phyloP scores from a whole-genome alignment of 1,284 basidiomycete species.

The Sporisorium graminicola region DNA sequence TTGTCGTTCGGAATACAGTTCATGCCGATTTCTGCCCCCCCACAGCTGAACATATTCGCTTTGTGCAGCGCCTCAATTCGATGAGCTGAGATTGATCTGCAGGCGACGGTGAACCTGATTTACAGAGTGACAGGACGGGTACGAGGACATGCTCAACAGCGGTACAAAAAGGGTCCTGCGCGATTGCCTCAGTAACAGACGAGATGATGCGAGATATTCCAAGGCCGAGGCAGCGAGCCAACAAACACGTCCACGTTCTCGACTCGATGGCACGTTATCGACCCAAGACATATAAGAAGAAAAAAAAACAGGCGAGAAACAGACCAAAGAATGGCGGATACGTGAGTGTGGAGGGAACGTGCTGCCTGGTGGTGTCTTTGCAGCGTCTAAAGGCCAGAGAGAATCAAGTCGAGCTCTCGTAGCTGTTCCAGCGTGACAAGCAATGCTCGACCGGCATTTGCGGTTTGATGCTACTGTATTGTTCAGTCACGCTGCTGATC shows the following conservation, averaged over 20 bases:
- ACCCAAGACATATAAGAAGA: neutral
- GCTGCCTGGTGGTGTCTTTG: neutral
- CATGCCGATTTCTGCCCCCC: neutral
- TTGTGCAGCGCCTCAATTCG: neutral
- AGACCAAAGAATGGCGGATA: neutral
- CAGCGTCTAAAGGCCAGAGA: neutral
- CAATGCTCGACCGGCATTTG: neutral
- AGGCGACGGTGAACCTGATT: too few species aligned
- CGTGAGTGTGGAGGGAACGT: neutral
- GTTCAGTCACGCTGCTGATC: neutral
- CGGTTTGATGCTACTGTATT: too few species aligned
- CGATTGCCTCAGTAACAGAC: neutral
- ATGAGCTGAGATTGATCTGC: neutral
- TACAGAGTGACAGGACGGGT: neutral
- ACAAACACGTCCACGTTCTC: constrained; percentile 3
- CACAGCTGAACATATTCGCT: neutral
- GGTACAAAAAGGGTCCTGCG: neutral
- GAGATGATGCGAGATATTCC: neutral
- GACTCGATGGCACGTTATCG: constrained; percentile 3
- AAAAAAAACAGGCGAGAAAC: neutral
- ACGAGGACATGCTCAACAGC: neutral
- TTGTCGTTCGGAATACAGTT: neutral
- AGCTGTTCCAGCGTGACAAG: neutral
- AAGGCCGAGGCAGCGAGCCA: neutral
- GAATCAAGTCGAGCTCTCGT: neutral